Conservation (phyloP, 305 asterid genomes). For the Fraxinus sp. region DNA sequence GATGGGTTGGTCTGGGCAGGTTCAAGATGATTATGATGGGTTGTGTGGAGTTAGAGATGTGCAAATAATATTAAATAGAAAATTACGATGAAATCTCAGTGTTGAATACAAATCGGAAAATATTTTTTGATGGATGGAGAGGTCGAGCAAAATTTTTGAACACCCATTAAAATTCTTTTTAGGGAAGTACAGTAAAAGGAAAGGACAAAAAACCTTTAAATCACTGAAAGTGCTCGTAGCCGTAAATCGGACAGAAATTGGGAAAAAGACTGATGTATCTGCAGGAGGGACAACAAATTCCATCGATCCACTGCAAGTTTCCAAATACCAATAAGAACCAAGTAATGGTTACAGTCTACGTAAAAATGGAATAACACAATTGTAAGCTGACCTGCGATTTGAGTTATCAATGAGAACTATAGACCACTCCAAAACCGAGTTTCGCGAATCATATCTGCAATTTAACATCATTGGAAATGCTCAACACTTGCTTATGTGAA, state of each 20-base stretch:
- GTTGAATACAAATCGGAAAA: background rate
- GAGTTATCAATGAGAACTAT: slow-evolving; percentile 65
- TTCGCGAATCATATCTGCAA: slow-evolving; percentile 70
- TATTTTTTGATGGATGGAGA: background rate
- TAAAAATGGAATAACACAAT: background rate
- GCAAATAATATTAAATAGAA: background rate
- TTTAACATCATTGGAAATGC: background rate
- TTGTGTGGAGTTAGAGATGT: background rate
- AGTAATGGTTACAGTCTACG: slow-evolving; percentile 5
- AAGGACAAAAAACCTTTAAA: slow-evolving; percentile 54
- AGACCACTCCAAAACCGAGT: slow-evolving; percentile 70
- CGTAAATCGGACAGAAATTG: slow-evolving; percentile 68
- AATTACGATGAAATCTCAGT: background rate
- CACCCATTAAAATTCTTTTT: background rate
- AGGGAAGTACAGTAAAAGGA: background rate
- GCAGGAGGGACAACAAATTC: slow-evolving; percentile 80
- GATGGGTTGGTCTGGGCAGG: background rate
- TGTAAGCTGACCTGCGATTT: slow-evolving; percentile 61
- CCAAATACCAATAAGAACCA: slow-evolving; percentile 25
- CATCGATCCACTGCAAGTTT: slow-evolving; percentile 67
- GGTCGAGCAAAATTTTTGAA: background rate
- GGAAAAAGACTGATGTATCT: slow-evolving; percentile 71
- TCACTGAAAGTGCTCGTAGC: slow-evolving; percentile 73
- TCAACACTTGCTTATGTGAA: background rate
- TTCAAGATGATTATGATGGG: background rate